These are phyloP conservation scores for Spergularia azorica DNA, from an alignment of 179 eudicot genomes.

Conservation along the genomic window DNA sequence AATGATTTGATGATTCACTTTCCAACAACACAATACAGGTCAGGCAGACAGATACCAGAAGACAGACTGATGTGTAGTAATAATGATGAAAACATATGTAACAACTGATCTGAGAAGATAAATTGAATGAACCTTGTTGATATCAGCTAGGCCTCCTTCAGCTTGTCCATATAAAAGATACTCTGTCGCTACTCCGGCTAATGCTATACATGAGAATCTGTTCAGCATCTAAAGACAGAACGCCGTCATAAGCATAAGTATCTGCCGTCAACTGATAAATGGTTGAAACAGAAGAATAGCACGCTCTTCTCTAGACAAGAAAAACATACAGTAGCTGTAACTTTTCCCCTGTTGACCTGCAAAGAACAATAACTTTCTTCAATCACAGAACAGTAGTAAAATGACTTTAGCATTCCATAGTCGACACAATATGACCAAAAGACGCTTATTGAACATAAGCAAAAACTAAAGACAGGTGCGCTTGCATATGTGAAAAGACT, in stretches of 20 bases:
- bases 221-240: conserved; percentile 68
- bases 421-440: not conserved
- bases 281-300: not conserved
- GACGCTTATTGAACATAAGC: not conserved
- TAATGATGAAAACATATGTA: not conserved
- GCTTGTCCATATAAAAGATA: conserved; percentile 85
- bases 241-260: conserved; percentile 13
- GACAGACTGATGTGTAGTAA: too few species aligned
- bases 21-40: not conserved
- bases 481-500: not conserved
- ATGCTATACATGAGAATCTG: conserved; percentile 90
- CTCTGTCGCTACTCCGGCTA: conserved; percentile 97
- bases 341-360: conserved; percentile 78
- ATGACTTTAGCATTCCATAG: not conserved
- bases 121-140: conserved; percentile 56
- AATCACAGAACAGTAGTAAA: conserved; percentile 6
- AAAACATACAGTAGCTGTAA: conserved; percentile 68
- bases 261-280: not conserved
- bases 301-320: not conserved
- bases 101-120: not conserved
- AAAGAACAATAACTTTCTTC: conserved; percentile 16
- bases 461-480: not conserved
- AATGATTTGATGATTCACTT: too few species aligned
- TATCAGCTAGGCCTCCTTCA: conserved; percentile 91
- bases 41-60: not conserved